Base-by-base conservation (phyloP, 2,329 filamentous ascomycete species). In the Pseudogymnoascus sp. region DNA sequence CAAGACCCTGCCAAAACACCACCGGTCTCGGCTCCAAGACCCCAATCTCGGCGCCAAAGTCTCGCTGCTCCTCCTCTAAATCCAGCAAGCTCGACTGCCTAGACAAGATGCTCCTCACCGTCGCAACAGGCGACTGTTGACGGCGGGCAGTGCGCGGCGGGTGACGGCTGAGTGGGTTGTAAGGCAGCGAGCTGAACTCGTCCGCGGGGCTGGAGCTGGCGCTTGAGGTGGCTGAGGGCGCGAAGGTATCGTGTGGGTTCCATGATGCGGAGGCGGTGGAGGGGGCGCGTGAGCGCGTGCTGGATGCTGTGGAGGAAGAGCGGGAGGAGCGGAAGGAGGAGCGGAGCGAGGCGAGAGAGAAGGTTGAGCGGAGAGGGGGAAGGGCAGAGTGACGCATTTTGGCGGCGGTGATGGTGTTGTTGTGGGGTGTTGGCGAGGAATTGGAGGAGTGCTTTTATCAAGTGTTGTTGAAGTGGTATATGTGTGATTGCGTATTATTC, bases 1-100 rank as follows among this genome's bases (percentile, higher is more conserved):
- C 83, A 57, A 86, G 71, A 38, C 84, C 81, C 65, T 80, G 81
- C 79, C 83, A 86, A 73, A 84, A 85, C 60, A 85, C 81, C 35
- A 85, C 77, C 9, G 84, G 84, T 43, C 84, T 74, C 2, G 84
- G 84, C 72, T 87, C 84, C 25, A 87, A 77, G 16, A 87, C 74
- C 66, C 75, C 76, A 7, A 86, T 74, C 67, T 82, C 81, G 59
- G 74, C 75, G 8, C 77, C 76, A 60, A 82, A 84, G 66, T 72
- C 77, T 67, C 73, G 74, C 65, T 77, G 78, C 72, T 86, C 83
- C 67, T 82, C 81, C 67, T 85, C 81, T 63, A 84, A 73, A 67
- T 80, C 76, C n/a, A 80, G 69, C 64, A 84, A 78, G 16, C 80
- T 83, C 11, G 81, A 80, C 66, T 82, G 81, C n/a, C 78, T 76